A percentile compares a stretch with the other conserved stretches of the same genome.
phyloP scores from a whole-genome alignment of 306 rosid species.

The Glycine latifolia region DNA sequence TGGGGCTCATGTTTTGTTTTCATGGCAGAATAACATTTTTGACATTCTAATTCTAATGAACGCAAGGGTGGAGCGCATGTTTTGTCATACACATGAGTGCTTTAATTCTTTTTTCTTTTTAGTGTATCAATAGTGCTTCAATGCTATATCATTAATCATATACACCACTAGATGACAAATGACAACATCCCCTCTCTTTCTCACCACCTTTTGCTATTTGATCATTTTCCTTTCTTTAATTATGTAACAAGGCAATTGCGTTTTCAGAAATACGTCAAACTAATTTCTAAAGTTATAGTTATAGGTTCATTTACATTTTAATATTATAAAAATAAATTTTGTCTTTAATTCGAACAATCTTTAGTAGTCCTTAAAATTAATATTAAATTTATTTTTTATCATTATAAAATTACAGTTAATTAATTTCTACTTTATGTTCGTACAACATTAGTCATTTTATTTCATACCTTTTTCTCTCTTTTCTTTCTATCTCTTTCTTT shows the following conservation, averaged over 20 bases:
- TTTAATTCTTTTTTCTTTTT: neutral
- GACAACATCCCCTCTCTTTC: neutral
- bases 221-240: conserved; percentile 25
- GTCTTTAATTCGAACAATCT: no score
- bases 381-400: no score
- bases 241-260: neutral
- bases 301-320: no score
- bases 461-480: no score
- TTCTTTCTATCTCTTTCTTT: no score
- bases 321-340: no score
- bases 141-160: neutral
- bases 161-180: neutral
- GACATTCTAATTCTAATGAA: neutral
- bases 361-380: no score
- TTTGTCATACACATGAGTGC: conserved; percentile 10
- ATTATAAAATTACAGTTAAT: no score
- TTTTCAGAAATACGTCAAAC: no score
- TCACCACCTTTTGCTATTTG: conserved; percentile 12
- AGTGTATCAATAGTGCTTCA: neutral
- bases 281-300: no score
- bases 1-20: neutral
- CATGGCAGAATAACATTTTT: neutral
- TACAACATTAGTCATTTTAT: no score
- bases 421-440: no score
- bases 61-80: neutral